Base-by-base conservation (phyloP, 2,329 filamentous ascomycete genomes). In the Monosporascus sp. region DNA sequence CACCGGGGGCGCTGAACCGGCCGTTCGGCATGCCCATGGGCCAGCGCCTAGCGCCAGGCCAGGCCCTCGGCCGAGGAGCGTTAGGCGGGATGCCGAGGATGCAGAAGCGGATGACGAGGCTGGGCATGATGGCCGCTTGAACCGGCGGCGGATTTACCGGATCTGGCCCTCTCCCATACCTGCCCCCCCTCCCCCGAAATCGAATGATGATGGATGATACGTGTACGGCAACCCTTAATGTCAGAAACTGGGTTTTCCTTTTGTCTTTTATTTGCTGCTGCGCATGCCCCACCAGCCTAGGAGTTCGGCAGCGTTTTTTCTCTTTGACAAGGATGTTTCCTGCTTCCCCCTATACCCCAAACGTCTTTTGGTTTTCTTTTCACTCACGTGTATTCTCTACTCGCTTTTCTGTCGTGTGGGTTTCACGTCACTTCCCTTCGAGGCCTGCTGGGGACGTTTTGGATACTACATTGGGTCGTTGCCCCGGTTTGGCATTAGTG, bases 81-180 rank as follows among this genome's bases (percentile, higher is more conserved):
- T 63, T 68, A 9, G 54, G 59, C 6, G 57, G 61, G 9, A 72
- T 72, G 62, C 75, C 78, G 48, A 72, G 71, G 58, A 81, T 84
- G 80, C 81, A 83, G 71, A 84, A 83, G 73, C 76, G 81, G 58
- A 82, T 80, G 74, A 84, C 81, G 55, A 74, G 81, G 56, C 65
- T 84, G 50, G 80, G 81, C 54, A 82, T 81, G 76, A 80, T 83
- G 59, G 67, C 55, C 60, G 31, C 9, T 35, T 35, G 31, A 35
- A 35, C 31, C 31, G 31, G 11, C 11, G 11, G 31, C 31, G 1
- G 31, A 35, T 35, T 35, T 35, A 35, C 31, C 11, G 31, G 31
- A 35, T 14, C 31, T 5, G 31, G 31, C 31, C 9, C 31, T 35
- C 31, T 9, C 31, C 9, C 31, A 11, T 11, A 11, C 8, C 43